These are phyloP conservation scores for Fusarium lateritium DNA, from an alignment of 2,329 filamentous ascomycete species.

Conservation along the genomic window DNA sequence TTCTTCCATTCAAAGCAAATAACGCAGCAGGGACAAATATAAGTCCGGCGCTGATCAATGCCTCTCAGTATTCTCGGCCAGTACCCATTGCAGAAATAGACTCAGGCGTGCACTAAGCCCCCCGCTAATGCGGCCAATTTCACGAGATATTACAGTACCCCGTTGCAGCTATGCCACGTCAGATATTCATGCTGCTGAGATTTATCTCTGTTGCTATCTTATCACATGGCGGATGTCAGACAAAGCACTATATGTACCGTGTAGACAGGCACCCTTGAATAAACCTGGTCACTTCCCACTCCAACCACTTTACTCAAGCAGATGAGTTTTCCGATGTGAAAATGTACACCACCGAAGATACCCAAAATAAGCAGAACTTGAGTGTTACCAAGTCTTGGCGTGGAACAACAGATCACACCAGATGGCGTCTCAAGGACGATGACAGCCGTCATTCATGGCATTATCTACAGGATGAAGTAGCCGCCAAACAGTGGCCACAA, in stretches of 20 bases:
- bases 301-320: background rate
- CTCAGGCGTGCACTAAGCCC: too few species aligned
- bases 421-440: conserved; percentile 89
- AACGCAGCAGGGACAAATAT: too few species aligned
- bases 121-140: too few species aligned
- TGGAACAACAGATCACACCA: conserved; percentile 10
- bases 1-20: too few species aligned
- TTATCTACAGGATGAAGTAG: conserved; percentile 82
- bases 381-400: background rate
- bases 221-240: background rate
- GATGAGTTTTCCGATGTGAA: too few species aligned
- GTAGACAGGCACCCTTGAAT: background rate
- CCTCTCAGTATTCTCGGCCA: too few species aligned
- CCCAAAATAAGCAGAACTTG: too few species aligned
- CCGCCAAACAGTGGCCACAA: conserved; percentile 84
- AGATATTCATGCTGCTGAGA: background rate
- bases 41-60: too few species aligned
- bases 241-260: background rate
- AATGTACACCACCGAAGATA: too few species aligned
- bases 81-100: too few species aligned
- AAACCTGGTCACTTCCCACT: background rate
- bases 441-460: conserved; percentile 92
- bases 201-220: background rate
- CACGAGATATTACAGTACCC: background rate
- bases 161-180: background rate